Conservation (phyloP, 1,139 yeast genomes). For the Saccharomyces pastorianus region DNA sequence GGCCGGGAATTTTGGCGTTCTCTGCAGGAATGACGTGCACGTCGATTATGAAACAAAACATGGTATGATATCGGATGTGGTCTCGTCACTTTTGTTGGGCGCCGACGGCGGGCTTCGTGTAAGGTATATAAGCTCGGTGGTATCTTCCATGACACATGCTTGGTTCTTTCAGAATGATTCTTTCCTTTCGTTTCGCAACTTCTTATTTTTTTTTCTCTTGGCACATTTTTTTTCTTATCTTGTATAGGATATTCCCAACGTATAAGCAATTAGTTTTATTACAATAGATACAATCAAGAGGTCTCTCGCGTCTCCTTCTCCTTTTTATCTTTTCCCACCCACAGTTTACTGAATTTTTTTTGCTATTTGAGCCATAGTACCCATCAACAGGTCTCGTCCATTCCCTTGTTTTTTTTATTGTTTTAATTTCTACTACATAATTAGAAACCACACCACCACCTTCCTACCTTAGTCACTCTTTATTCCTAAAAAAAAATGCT, state of each 20-base stretch:
- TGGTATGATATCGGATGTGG: background rate
- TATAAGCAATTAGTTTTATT: background rate
- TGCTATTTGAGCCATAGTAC: constrained; percentile 5
- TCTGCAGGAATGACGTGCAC: background rate
- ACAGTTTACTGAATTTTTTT: background rate
- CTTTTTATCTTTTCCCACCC: background rate
- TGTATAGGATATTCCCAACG: background rate
- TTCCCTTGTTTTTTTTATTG: constrained; percentile 3
- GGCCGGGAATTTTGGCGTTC: background rate
- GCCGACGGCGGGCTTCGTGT: background rate
- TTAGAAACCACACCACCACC: background rate
- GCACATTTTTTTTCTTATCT: background rate
- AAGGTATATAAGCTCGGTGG: background rate
- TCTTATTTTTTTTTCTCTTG: background rate
- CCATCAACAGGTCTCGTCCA: constrained; percentile 5
- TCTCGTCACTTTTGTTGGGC: background rate
- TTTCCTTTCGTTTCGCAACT: background rate
- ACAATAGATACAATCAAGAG: background rate
- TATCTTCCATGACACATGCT: background rate
- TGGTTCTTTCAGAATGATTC: too few species aligned
- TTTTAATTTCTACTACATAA: background rate
- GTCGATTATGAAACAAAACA: background rate
- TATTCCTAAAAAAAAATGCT: background rate
- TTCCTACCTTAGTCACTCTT: background rate
- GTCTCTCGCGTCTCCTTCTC: background rate